Evolutionary conservation across 2,329 filamentous ascomycete genomes (phyloP), one percentile per base, ranked within the genome.

Genomic region (Ceratocystis diversiconidia): DNA sequence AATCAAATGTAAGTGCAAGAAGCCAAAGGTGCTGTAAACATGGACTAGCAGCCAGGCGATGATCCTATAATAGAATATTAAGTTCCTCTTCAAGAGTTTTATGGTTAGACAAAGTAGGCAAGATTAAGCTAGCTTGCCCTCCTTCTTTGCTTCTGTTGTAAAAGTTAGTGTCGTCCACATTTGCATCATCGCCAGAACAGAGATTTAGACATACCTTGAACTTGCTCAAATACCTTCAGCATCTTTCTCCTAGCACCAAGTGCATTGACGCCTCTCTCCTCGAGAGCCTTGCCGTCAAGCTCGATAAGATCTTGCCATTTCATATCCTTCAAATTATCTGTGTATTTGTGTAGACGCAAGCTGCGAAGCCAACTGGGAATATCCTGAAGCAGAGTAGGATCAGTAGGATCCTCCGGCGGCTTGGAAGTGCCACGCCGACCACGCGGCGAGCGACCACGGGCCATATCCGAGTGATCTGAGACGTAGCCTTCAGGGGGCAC

Each of bases 191-290:
- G 60, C 44, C 36, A 12, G 25, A 7, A 22, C 36, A 12, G 48
- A 12, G 36, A 44, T 64, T 36, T 19, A 7, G 32, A 63, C 77
- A 69, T 77, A 85, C 84, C 88, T 76, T 85, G 90, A 72, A 97
- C 92, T 79, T 96, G 92, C 72, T 97, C 94, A 76, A 97, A 97
- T 66, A 97, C 94, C 84, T 99, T 99, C 68, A 99, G 79, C 90
- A 99, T 95, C 83, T 99, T 99, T 74, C 92, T 88, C 70, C 94
- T 82, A 19, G 94, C 94, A 71, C 94, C 94, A 66, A 97, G 82
- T 64, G 94, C 94, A 74, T 96, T 96, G 41, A 99, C 94, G 62
- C 94, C 94, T 63, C 90, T 87, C 30, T 90, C 89, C 77, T 97
- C 92, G 69, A 99, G 79, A 61, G 90, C 92, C 73, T 92, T 92